phyloP scores from a whole-genome alignment of 331 rosid genomes.

The Telfairia occidentalis region DNA sequence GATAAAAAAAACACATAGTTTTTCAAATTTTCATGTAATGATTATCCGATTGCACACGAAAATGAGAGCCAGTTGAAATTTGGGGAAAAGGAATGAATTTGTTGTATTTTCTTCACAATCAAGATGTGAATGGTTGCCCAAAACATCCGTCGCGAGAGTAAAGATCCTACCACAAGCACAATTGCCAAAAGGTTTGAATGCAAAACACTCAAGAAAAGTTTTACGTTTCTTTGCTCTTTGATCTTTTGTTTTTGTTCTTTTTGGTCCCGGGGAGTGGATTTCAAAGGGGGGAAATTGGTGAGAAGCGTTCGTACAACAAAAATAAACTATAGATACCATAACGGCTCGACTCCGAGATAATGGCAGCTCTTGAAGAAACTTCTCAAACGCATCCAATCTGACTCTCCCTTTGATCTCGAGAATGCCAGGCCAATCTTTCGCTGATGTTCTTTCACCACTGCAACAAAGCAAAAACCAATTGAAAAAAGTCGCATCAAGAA shows the following conservation, averaged over 20 bases:
- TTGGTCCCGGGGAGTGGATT: neutral
- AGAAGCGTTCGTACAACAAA: conserved; percentile 23
- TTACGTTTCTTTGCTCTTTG: neutral
- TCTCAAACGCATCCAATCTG: conserved; percentile 79
- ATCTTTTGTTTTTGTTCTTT: neutral
- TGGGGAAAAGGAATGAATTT: neutral
- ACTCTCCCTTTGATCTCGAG: conserved; percentile 97
- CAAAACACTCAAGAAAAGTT: neutral
- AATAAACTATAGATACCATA: conserved; percentile 69
- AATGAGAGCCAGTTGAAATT: neutral
- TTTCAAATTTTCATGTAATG: neutral
- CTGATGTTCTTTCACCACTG: conserved; percentile 75
- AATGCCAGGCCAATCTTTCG: conserved; percentile 70
- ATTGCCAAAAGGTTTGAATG: neutral
- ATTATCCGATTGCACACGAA: neutral
- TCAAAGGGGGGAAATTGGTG: conserved; percentile 11
- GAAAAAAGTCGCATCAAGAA: neutral
- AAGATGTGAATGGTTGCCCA: conserved; percentile 1
- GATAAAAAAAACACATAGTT: neutral
- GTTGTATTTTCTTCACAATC: neutral
- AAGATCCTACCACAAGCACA: neutral
- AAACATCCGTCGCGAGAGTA: neutral
- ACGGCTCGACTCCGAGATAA: conserved; percentile 82
- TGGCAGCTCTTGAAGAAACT: conserved; percentile 84
- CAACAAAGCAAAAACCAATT: conserved; percentile 16